Conservation (phyloP, 768 basidiomycete species). For the Calocybe indica region DNA sequence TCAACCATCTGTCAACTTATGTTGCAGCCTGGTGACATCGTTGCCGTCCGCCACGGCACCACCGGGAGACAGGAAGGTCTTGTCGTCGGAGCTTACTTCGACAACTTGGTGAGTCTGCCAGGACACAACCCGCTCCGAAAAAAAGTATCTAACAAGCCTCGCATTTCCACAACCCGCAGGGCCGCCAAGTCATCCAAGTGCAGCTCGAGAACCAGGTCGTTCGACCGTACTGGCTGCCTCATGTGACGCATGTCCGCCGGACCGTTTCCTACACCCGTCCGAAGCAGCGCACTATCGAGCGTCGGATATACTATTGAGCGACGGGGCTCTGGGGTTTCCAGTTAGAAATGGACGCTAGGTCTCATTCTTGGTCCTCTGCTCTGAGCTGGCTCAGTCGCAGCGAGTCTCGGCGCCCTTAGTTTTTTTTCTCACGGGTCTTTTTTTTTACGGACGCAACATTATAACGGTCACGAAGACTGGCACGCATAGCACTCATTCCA, state of each 20-base stretch:
- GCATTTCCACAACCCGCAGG: slow-evolving; percentile 34
- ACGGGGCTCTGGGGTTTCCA: background rate
- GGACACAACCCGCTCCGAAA: background rate
- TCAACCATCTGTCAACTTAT: background rate
- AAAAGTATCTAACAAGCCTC: slow-evolving; percentile 1
- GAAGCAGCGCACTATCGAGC: slow-evolving; percentile 57
- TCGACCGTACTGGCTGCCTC: slow-evolving; percentile 28
- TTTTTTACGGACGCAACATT: background rate
- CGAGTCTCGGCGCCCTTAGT: background rate
- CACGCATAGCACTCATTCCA: background rate
- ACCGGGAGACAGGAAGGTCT: slow-evolving; percentile 72
- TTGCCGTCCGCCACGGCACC: slow-evolving; percentile 61
- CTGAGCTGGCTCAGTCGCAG: background rate
- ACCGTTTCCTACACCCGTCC: slow-evolving; percentile 59
- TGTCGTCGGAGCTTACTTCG: slow-evolving; percentile 70
- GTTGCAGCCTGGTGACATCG: slow-evolving; percentile 70
- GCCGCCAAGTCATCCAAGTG: slow-evolving; percentile 77
- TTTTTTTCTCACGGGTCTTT: background rate
- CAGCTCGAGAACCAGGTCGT: slow-evolving; percentile 64
- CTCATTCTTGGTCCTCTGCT: too few relatives aligned
- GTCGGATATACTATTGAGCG: slow-evolving; percentile 68
- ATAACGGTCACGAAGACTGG: background rate
- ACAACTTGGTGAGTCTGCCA: slow-evolving; percentile 51
- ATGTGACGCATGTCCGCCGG: slow-evolving; percentile 72
- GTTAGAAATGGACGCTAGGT: too few relatives aligned